A percentile compares a stretch with the other conserved stretches of the same genome.
phyloP scores from a whole-genome alignment of 306 rosid species.

The Oxytropis ochrocephala region DNA sequence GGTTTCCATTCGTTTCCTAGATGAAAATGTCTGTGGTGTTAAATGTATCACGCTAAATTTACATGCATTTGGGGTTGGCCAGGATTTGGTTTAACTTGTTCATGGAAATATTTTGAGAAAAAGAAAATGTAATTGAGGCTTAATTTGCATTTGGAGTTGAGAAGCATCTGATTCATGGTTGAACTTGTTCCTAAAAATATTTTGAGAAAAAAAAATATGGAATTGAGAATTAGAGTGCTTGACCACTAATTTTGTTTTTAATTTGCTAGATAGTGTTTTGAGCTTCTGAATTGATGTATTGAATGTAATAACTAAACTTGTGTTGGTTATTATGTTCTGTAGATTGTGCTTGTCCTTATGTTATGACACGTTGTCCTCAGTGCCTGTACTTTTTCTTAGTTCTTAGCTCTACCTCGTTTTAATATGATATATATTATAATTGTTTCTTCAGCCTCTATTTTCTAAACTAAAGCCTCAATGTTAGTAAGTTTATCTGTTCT shows the following conservation, averaged over 20 bases:
- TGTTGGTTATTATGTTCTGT: neutral
- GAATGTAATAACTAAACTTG: neutral
- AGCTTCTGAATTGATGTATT: neutral
- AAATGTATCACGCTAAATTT: neutral
- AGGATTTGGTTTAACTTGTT: neutral
- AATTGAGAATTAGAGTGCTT: neutral
- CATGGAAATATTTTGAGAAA: neutral
- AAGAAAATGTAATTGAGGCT: neutral
- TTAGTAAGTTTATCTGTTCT: slow-evolving; percentile 11
- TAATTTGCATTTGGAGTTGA: neutral
- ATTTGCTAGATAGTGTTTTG: neutral
- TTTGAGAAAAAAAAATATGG: neutral
- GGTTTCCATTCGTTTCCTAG: neutral
- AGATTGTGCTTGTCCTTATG: neutral
- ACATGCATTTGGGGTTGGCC: neutral
- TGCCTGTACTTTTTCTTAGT: neutral
- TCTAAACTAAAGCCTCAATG: neutral
- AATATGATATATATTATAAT: neutral
- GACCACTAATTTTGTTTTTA: neutral
- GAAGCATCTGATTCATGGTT: neutral
- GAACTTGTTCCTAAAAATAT: neutral
- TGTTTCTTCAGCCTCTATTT: neutral
- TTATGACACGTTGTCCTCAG: neutral
- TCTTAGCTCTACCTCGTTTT: neutral
- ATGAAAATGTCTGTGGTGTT: neutral